Conservation (phyloP, 148 eudicot genomes). For the Silene uniflora region DNA sequence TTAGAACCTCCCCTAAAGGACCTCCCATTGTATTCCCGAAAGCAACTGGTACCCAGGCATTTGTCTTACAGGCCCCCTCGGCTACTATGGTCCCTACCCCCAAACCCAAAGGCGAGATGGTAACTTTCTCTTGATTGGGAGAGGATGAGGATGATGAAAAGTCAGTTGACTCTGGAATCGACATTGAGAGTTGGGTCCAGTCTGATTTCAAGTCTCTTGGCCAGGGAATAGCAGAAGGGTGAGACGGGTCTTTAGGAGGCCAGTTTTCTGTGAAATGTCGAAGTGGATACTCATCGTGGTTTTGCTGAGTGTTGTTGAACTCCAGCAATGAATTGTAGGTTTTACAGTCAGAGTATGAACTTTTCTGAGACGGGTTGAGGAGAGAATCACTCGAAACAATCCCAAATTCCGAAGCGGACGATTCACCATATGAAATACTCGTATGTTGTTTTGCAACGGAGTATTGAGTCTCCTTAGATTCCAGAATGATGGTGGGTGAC, state of each 20-base stretch:
- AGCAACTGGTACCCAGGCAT: constrained; percentile 46
- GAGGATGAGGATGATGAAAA: constrained; percentile 55
- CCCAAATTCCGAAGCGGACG: constrained; percentile 51
- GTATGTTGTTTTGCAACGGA: constrained; percentile 42
- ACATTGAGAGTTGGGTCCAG: constrained; percentile 89
- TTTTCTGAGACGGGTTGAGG: constrained; percentile 50
- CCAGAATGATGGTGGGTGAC: constrained; percentile 34
- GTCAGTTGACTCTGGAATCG: constrained; percentile 55
- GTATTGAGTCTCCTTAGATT: constrained; percentile 42
- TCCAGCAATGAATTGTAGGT: constrained; percentile 37
- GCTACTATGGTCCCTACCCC: constrained; percentile 26
- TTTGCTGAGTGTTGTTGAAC: constrained; percentile 40
- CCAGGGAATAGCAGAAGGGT: constrained; percentile 41
- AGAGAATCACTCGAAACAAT: constrained; percentile 51
- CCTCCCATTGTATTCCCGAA: constrained; percentile 76
- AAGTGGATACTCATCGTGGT: constrained; percentile 33
- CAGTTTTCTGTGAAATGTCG: constrained; percentile 46
- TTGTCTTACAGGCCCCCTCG: constrained; percentile 33
- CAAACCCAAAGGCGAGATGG: constrained; percentile 41
- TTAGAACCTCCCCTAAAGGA: constrained; percentile 76
- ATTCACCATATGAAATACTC: constrained; percentile 28
- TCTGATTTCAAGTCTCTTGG: constrained; percentile 64
- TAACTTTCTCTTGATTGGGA: constrained; percentile 43
- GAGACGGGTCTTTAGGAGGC: constrained; percentile 56
- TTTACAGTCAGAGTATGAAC: constrained; percentile 32